A percentile compares a stretch with the other conserved stretches of the same genome.
phyloP scores from a whole-genome alignment of 1,284 basidiomycete species.

The Tilletiopsis washingtonensis region DNA sequence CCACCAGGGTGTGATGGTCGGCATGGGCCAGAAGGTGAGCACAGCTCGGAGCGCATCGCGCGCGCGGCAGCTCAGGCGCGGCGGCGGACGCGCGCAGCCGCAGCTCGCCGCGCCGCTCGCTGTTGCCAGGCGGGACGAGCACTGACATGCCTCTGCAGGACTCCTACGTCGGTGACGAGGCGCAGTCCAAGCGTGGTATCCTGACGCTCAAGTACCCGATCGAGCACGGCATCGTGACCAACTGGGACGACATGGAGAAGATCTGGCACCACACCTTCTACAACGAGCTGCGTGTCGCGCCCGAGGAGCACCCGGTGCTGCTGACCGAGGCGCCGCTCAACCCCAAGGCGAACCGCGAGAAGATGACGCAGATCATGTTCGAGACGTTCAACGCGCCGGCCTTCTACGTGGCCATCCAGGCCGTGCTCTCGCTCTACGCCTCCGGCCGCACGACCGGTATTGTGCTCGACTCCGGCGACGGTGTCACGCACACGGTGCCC shows the following conservation, averaged over 20 bases:
- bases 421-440: slow-evolving; percentile 83
- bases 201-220: slow-evolving; percentile 66
- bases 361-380: slow-evolving; percentile 97
- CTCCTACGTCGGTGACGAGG: slow-evolving; percentile 61
- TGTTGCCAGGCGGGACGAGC: no score
- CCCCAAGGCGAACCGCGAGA: slow-evolving; percentile 89
- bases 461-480: slow-evolving; percentile 86
- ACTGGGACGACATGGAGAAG: slow-evolving; percentile 60
- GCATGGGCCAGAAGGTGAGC: slow-evolving; percentile 49
- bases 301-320: slow-evolving; percentile 84
- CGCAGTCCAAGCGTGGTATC: slow-evolving; percentile 91
- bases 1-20: slow-evolving; percentile 82
- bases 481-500: slow-evolving; percentile 86
- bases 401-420: slow-evolving; percentile 89
- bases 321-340: slow-evolving; percentile 91
- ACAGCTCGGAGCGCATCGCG: no score
- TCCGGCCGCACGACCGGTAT: slow-evolving; percentile 88
- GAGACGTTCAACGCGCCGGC: slow-evolving; percentile 91
- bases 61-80: no score
- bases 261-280: slow-evolving; percentile 49
- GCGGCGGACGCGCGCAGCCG: no score
- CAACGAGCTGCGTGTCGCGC: slow-evolving; percentile 53
- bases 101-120: no score
- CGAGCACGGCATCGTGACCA: slow-evolving; percentile 70
- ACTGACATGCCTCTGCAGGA: slow-evolving; percentile 24